Conservation (phyloP, 2,329 filamentous ascomycete species). For the Fusarium mangiferae region DNA sequence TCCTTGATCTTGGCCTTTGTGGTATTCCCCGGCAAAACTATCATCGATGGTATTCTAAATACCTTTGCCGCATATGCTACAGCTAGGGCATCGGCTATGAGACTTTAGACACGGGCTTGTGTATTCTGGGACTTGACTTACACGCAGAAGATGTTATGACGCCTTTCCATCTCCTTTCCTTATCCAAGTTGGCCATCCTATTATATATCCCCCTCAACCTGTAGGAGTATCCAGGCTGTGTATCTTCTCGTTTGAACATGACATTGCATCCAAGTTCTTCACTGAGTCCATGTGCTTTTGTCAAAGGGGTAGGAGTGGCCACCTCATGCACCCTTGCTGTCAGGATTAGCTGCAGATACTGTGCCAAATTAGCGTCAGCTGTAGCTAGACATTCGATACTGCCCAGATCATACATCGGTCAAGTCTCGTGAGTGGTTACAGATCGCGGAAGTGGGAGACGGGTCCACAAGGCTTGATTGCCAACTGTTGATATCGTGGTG, state of each 20-base stretch:
- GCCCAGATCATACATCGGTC: neutral
- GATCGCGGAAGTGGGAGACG: no score
- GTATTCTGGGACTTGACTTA: neutral
- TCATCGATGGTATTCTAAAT: neutral
- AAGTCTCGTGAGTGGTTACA: no score
- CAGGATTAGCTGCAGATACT: neutral
- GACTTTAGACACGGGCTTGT: neutral
- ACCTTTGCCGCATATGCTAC: neutral
- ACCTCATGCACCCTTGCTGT: neutral
- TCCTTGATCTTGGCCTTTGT: neutral
- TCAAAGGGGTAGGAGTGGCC: neutral
- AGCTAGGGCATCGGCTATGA: neutral
- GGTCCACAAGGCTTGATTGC: neutral
- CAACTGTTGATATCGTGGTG: neutral
- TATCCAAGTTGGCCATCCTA: neutral
- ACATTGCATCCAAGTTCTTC: neutral
- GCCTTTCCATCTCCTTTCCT: neutral
- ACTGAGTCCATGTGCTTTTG: neutral
- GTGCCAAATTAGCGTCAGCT: neutral
- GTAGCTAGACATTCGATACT: rapidly evolving
- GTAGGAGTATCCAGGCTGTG: neutral
- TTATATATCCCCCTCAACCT: neutral
- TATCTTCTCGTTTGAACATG: neutral
- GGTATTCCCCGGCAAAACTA: neutral
- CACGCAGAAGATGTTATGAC: neutral